Evolutionary conservation across 345 rosid genomes (phyloP).

Genomic region (Salix suchowensis): DNA sequence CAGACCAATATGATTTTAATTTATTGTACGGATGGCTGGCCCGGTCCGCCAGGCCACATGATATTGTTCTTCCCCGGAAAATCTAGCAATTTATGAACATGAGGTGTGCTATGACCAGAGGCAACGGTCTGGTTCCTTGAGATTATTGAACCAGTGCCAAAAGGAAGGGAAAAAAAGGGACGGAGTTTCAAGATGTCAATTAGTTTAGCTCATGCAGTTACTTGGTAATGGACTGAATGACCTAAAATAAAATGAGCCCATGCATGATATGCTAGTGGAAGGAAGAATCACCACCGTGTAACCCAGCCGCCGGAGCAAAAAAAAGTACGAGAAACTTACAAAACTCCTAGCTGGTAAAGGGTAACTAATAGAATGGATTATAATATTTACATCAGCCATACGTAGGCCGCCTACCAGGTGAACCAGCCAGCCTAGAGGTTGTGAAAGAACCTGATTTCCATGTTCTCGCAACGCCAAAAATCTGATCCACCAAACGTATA

Average conservation of each 20-base stretch:
- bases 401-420: not conserved
- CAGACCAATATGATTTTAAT: not conserved
- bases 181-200: not conserved
- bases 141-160: not conserved
- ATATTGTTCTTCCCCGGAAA: not conserved
- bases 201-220: too few species aligned
- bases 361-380: not conserved
- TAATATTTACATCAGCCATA: not conserved
- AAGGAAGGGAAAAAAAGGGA: not conserved
- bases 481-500: not conserved
- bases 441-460: not conserved
- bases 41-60: not conserved
- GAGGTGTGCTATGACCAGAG: not conserved
- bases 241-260: not conserved
- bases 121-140: not conserved
- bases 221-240: not conserved
- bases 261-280: not conserved
- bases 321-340: not conserved
- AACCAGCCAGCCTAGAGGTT: not conserved
- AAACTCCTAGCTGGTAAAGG: not conserved
- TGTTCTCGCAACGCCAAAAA: not conserved
- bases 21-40: not conserved
- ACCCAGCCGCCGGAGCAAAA: not conserved
- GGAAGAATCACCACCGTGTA: not conserved
- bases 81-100: not conserved